phyloP scores from a whole-genome alignment of 495 filamentous ascomycete species.

The Penicillium bovifimosum region DNA sequence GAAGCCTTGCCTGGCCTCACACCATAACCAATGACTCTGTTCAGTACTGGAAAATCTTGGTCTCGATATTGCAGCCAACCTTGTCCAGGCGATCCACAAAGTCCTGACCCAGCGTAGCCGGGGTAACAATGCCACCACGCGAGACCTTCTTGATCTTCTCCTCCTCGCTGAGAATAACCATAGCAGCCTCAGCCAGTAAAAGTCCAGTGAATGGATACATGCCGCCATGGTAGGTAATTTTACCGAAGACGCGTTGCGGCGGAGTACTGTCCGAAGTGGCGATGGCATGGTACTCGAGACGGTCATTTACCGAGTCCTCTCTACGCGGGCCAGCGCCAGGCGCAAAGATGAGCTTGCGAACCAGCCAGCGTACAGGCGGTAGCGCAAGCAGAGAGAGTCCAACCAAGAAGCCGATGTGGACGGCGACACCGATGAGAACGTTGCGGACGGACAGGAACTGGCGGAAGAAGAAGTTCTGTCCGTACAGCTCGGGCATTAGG shows the following conservation, averaged over 20 bases:
- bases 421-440: conserved; percentile 47
- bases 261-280: conserved; percentile 48
- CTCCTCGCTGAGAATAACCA: conserved; percentile 61
- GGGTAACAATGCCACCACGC: conserved; percentile 68
- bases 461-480: conserved; percentile 63
- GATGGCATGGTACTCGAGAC: conserved; percentile 60
- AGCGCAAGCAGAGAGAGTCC: conserved; percentile 49
- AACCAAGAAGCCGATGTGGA: conserved; percentile 53
- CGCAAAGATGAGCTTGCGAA: conserved; percentile 49
- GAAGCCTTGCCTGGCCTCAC: not conserved
- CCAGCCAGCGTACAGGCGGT: conserved; percentile 49
- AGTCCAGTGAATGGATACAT: conserved; percentile 68
- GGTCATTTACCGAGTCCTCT: conserved; percentile 52
- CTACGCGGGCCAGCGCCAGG: conserved; percentile 63
- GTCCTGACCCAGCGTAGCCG: conserved; percentile 74
- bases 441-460: conserved; percentile 63
- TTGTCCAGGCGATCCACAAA: conserved; percentile 66
- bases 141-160: conserved; percentile 51
- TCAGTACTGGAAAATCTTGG: conserved; percentile 34
- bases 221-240: conserved; percentile 53
- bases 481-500: conserved; percentile 63
- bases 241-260: conserved; percentile 51
- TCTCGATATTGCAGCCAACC: conserved; percentile 59
- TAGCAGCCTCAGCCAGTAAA: conserved; percentile 63
- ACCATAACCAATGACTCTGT: not conserved